Percentiles rank a stretch among this genome's conserved stretches.
Conservation (phyloP, 1,284 basidiomycete genomes). For the Phlebopus sp. region DNA sequence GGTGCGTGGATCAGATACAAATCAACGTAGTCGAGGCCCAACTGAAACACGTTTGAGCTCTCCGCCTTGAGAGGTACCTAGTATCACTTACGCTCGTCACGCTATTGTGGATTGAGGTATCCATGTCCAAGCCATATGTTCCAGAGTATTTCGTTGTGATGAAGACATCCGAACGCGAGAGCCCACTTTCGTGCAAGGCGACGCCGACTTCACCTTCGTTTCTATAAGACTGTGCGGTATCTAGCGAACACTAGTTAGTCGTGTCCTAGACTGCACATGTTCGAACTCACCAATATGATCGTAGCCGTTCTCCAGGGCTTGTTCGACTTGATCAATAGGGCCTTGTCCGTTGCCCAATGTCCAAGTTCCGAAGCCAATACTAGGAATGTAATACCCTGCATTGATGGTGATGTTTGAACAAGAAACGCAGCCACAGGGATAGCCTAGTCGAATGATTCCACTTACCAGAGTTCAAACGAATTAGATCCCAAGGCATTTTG, state of each 20-base stretch:
- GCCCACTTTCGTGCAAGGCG: slow-evolving; percentile 47
- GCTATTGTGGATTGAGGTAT: slow-evolving; percentile 54
- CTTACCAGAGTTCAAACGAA: slow-evolving; percentile 45
- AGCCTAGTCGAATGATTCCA: not conserved
- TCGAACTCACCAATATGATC: slow-evolving; percentile 43
- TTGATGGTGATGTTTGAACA: not conserved
- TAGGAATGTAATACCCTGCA: slow-evolving; percentile 42
- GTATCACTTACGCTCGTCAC: slow-evolving; percentile 47
- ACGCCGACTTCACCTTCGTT: slow-evolving; percentile 50
- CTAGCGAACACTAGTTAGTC: slow-evolving; percentile 22
- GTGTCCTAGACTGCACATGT: no score
- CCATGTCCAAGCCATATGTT: slow-evolving; percentile 47
- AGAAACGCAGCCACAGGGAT: not conserved
- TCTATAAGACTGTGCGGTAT: slow-evolving; percentile 47
- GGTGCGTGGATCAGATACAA: slow-evolving; percentile 69
- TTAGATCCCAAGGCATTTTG: slow-evolving; percentile 46
- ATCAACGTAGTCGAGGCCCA: slow-evolving; percentile 67
- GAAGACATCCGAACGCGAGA: slow-evolving; percentile 43
- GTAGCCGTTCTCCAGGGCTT: slow-evolving; percentile 53
- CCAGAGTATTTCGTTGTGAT: slow-evolving; percentile 63
- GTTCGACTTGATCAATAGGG: slow-evolving; percentile 48
- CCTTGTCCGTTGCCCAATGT: slow-evolving; percentile 47
- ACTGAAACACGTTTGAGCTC: slow-evolving; percentile 33
- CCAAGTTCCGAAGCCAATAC: slow-evolving; percentile 55
- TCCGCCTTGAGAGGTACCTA: not conserved